A percentile compares a stretch with the other conserved stretches of the same genome.
Conservation (phyloP, 73 alveolate genomes). For the Paramecium octaurelia region DNA sequence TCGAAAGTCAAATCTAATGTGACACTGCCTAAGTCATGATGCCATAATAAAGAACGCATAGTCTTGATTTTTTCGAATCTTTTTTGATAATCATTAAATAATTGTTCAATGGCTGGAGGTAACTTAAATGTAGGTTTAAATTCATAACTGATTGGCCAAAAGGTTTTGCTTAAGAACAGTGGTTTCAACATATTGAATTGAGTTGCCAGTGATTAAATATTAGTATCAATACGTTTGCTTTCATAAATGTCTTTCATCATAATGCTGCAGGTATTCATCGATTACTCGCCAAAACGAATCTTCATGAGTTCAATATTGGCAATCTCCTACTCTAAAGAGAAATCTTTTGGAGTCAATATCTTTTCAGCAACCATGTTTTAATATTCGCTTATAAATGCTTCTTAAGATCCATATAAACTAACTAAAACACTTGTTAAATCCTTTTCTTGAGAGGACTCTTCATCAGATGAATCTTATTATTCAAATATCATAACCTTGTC, state of each 20-base stretch:
- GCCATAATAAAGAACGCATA: slow-evolving; percentile 61
- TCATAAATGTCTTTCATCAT: slow-evolving; percentile 59
- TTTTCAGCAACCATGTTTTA: slow-evolving; percentile 63
- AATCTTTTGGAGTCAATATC: slow-evolving; percentile 52
- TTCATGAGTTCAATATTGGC: slow-evolving; percentile 54
- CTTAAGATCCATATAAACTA: slow-evolving; percentile 61
- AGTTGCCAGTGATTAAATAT: slow-evolving; percentile 13
- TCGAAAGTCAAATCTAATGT: slow-evolving; percentile 46
- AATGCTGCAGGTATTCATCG: slow-evolving; percentile 35
- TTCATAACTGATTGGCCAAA: slow-evolving; percentile 63
- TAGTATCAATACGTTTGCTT: slow-evolving; percentile 46
- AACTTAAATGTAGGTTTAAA: slow-evolving; percentile 40
- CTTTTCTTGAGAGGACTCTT: slow-evolving; percentile 47
- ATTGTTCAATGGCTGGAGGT: slow-evolving; percentile 42
- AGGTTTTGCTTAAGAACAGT: slow-evolving; percentile 32
- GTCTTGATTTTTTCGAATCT: slow-evolving; percentile 44
- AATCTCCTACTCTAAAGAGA: slow-evolving; percentile 38
- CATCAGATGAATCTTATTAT: slow-evolving; percentile 55
- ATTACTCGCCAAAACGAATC: slow-evolving; percentile 55
- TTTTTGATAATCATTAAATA: slow-evolving; percentile 46
- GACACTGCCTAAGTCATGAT: slow-evolving; percentile 56
- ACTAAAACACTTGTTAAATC: slow-evolving; percentile 57
- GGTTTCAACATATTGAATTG: slow-evolving; percentile 27
- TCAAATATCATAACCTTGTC: slow-evolving; percentile 31
- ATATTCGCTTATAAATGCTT: slow-evolving; percentile 57